These are phyloP conservation scores for Monosporascus sp. DNA, from an alignment of 2,329 filamentous ascomycete genomes.

Conservation along the genomic window DNA sequence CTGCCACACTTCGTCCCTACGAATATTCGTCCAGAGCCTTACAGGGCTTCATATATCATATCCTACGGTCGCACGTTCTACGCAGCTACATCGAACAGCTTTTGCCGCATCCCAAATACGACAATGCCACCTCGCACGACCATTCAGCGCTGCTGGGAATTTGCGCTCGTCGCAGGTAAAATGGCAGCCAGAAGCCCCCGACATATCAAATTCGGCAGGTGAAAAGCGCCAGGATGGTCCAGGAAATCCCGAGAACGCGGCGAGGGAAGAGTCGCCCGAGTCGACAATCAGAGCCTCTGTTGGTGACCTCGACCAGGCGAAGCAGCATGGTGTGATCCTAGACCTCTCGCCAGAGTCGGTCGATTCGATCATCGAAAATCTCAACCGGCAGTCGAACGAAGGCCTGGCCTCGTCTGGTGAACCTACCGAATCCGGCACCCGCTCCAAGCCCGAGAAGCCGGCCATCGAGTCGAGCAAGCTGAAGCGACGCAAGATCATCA, in stretches of 20 bases:
- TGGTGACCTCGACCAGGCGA: conserved; percentile 14
- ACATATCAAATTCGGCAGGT: not conserved
- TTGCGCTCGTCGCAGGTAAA: conserved; percentile 9
- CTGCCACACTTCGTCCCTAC: conserved; percentile 40
- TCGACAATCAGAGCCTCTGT: conserved; percentile 6
- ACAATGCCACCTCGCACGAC: conserved; percentile 7
- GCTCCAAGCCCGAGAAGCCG: conserved; percentile 4
- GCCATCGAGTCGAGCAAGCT: conserved; percentile 11
- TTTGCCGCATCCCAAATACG: conserved; percentile 7
- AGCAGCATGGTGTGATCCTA: conserved; percentile 21
- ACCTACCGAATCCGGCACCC: conserved; percentile 14
- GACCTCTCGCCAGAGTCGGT: conserved; percentile 31
- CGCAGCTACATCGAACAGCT: conserved; percentile 6
- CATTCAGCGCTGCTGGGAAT: conserved; percentile 17
- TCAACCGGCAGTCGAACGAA: not conserved
- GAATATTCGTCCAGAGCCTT: conserved; percentile 44
- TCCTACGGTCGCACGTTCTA: conserved; percentile 7
- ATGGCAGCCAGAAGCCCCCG: not conserved
- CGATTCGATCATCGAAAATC: conserved; percentile 22
- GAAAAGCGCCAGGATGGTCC: not conserved
- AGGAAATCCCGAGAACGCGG: conserved; percentile 1
- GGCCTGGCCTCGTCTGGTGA: not conserved
- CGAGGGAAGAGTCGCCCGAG: conserved; percentile 1
- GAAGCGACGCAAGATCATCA: conserved; percentile 21
- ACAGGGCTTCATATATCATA: conserved; percentile 21